These are phyloP conservation scores for Babesia ovata DNA, from an alignment of 169 alveolate genomes.

Conservation along the genomic window DNA sequence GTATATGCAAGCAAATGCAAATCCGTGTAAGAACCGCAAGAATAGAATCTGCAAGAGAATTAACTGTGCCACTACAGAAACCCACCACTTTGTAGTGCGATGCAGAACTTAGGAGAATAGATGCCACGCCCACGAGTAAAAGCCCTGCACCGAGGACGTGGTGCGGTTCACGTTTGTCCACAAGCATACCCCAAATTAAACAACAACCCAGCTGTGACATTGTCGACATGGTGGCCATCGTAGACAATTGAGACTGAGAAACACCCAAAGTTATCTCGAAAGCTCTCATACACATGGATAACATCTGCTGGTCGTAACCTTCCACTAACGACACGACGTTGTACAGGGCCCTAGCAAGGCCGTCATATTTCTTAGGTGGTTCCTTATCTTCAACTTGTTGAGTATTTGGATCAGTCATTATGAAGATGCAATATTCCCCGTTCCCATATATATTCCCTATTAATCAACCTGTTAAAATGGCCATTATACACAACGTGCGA, in stretches of 20 bases:
- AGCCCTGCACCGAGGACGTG: constrained; percentile 84
- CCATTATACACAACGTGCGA: no score
- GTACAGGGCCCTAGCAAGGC: background rate
- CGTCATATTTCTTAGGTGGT: background rate
- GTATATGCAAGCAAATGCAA: constrained; percentile 31
- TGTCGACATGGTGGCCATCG: constrained; percentile 82
- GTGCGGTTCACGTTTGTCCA: constrained; percentile 83
- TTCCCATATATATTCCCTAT: no score
- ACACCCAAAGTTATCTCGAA: no score
- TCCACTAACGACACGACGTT: constrained; percentile 18
- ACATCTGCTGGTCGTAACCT: constrained; percentile 15
- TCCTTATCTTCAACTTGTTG: no score
- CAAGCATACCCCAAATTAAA: constrained; percentile 89
- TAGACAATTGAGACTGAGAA: no score
- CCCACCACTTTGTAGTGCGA: no score
- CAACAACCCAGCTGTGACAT: constrained; percentile 81
- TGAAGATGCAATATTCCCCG: no score
- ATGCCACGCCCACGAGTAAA: constrained; percentile 83
- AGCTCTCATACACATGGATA: no score
- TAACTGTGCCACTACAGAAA: background rate
- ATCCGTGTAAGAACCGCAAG: constrained; percentile 49
- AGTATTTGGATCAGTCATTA: no score
- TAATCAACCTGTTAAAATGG: no score
- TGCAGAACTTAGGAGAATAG: constrained; percentile 75
- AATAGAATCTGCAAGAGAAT: constrained; percentile 26